Evolutionary conservation across 1,284 basidiomycete genomes (phyloP), one percentile per base, ranked within the genome.

Genomic region (Chalciporus sp.): DNA sequence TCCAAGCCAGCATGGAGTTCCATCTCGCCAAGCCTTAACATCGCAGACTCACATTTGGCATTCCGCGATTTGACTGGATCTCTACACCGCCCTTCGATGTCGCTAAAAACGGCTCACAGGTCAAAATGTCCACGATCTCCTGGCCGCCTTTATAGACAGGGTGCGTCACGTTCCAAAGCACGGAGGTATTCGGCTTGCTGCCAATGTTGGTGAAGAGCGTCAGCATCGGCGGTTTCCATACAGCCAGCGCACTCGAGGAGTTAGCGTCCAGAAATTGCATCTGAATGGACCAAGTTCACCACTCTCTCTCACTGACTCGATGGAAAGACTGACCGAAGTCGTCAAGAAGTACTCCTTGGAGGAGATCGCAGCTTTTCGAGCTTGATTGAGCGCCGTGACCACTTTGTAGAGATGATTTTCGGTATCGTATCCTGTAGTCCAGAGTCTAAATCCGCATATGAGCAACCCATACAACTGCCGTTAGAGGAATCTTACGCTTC

Each of bases 121-220:
- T 78, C 26, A 90, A 65, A 17, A 85, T 76, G 59, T 90, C 86
- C 26, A 90, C 77, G 9, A 90, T 71, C n/a, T 64, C 71, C 61
- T 83, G 75, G 41, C 75, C 72, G 0, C 75, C 68, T 40, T 72
- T 65, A 69, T 78, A 86, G 31, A 78, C 65, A 0, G 77, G 70
- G 45, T 73, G 70, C 1, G 76, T 69, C 27, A 84, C 74, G 35
- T 64, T 74, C 83, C 82, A 85, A 11, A 65, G 61, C n/a, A 72
- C 65, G 3, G 49, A 47, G 16, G 60, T 56, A 10, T 62, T 68
- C 12, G 69, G 62, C 37, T 64, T 67, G 8, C 74, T 71, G 35
- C 90, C 90, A 28, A 74, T 71, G 71, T 90, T 90, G 17, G 85
- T 84, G 49, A 92, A 68, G 16, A 90, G 75, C 7, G 83, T 73